Evolutionary conservation across 2,329 filamentous ascomycete genomes (phyloP).

Genomic region (Ramichloridium luteum): DNA sequence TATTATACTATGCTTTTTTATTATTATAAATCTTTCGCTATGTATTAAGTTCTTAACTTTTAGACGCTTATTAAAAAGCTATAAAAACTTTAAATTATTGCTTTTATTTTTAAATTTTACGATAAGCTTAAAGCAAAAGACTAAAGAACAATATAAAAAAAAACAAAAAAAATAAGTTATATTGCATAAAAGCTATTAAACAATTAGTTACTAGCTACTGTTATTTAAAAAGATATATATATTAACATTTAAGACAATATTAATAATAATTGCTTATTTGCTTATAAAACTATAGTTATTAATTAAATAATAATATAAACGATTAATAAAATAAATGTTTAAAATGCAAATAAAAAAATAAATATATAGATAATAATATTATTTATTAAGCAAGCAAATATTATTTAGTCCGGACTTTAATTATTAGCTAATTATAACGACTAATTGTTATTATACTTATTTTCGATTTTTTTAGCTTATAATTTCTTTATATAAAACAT

Average conservation of each 20-base stretch:
- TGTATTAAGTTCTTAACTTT: neutral
- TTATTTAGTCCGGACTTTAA: neutral
- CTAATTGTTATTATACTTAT: too few relatives aligned
- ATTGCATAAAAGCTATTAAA: neutral
- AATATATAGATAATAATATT: neutral
- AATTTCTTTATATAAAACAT: neutral
- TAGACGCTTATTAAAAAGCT: neutral
- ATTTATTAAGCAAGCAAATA: neutral
- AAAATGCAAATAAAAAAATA: neutral
- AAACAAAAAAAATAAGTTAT: neutral
- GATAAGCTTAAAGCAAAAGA: neutral
- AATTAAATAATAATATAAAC: too few relatives aligned
- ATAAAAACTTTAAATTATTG: neutral
- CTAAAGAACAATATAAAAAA: neutral
- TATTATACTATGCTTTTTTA: neutral
- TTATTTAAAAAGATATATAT: neutral
- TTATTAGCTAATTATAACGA: constrained; percentile 1
- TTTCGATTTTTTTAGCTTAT: constrained; percentile 1
- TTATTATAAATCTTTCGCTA: neutral
- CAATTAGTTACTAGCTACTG: neutral
- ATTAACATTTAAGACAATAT: too few relatives aligned
- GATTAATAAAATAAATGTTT: neutral
- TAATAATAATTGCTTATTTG: too few relatives aligned
- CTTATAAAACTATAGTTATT: neutral
- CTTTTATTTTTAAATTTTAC: neutral